Conservation (phyloP, 768 basidiomycete genomes). For the Imleria badia region DNA sequence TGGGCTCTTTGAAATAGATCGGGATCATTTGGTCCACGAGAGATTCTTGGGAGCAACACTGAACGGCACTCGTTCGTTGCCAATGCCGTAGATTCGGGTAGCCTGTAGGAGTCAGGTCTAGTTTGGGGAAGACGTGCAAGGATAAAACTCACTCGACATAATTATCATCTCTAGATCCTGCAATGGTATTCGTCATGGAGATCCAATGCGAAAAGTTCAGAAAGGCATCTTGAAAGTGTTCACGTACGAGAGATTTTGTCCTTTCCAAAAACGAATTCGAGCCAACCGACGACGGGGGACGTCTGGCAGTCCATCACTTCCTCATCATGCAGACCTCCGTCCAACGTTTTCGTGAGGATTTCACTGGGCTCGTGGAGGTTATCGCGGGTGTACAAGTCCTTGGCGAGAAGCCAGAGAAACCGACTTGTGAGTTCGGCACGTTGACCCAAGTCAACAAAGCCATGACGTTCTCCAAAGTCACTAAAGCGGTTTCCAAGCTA, state of each 20-base stretch:
- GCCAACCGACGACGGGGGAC: neutral
- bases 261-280: constrained; percentile 4
- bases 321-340: neutral
- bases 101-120: neutral
- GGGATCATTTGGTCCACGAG: constrained; percentile 7
- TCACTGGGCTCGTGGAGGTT: neutral
- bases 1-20: constrained; percentile 4
- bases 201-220: constrained; percentile 3
- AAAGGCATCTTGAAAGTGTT: constrained; percentile 3
- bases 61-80: neutral
- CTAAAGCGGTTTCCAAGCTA: neutral
- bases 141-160: neutral
- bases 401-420: constrained; percentile 2
- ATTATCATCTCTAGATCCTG: neutral
- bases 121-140: neutral
- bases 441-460: neutral
- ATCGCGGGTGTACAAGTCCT: constrained; percentile 1
- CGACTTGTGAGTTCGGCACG: neutral
- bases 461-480: neutral
- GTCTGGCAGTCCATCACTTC: constrained; percentile 1
- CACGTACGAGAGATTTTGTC: neutral
- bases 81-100: neutral
- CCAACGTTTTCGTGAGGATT: neutral
- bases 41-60: neutral
- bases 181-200: neutral